Percentiles rank a stretch among this genome's conserved stretches.
Evolutionary conservation across 106 monocot genomes (phyloP).

Genomic region (Apostasia ramifera): DNA sequence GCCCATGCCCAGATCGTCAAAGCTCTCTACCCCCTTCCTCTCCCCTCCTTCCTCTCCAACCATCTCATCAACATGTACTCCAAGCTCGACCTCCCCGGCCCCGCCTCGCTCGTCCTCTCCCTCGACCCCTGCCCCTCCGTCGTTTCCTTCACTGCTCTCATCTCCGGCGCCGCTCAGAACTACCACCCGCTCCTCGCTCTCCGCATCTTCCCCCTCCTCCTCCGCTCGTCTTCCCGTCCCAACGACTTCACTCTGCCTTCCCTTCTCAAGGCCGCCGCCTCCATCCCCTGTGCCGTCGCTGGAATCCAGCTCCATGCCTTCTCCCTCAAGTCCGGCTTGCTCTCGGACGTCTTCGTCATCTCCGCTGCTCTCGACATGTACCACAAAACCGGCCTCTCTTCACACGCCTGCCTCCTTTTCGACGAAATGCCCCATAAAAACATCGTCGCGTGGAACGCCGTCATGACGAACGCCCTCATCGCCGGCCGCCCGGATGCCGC

Average conservation of each 20-base stretch:
- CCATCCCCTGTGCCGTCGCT: not conserved
- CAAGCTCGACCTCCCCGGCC: constrained; percentile 73
- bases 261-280: constrained; percentile 61
- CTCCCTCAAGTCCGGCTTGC: constrained; percentile 39
- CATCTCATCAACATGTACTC: constrained; percentile 96
- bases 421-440: constrained; percentile 60
- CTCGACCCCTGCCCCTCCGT: constrained; percentile 56
- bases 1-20: constrained; percentile 45
- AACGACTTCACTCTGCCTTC: constrained; percentile 95
- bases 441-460: constrained; percentile 61
- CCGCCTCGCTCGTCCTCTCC: constrained; percentile 21
- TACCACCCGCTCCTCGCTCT: constrained; percentile 41
- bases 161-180: constrained; percentile 64
- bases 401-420: constrained; percentile 43
- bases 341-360: constrained; percentile 42
- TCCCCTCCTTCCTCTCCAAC: constrained; percentile 72
- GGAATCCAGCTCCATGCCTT: constrained; percentile 44
- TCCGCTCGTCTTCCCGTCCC: constrained; percentile 40
- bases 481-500: constrained; percentile 33
- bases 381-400: constrained; percentile 28
- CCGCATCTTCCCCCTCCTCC: constrained; percentile 43
- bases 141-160: constrained; percentile 74
- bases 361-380: constrained; percentile 64
- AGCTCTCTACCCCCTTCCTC: constrained; percentile 24
- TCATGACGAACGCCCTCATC: constrained; percentile 55